Evolutionary conservation across 192 early-diverging fungal genomes (phyloP).

Genomic region (Phlyctochytrium arcticum): DNA sequence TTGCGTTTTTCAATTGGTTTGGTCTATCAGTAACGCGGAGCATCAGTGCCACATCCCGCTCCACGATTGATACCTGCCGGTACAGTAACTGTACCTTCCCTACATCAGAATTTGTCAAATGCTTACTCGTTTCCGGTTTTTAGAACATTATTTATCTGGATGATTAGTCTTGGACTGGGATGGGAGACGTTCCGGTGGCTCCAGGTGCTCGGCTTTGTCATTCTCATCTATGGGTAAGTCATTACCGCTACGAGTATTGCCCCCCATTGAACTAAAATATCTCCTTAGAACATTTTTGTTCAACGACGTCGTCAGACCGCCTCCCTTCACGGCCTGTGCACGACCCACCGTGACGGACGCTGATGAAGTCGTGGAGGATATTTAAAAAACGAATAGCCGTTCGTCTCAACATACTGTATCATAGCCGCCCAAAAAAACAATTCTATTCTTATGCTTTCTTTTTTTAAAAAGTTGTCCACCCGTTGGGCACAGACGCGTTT

Average conservation of each 20-base stretch:
- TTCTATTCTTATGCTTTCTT: not conserved
- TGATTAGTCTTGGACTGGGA: conserved; percentile 79
- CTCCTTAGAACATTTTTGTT: conserved; percentile 83
- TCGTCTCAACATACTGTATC: not conserved
- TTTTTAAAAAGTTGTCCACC: not conserved
- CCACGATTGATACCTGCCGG: conserved; percentile 93
- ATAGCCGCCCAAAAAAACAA: not conserved
- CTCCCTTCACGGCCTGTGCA: conserved; percentile 24
- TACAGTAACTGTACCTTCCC: conserved; percentile 1
- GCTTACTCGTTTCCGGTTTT: too few relatives aligned
- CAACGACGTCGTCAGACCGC: conserved; percentile 77
- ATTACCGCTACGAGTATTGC: conserved; percentile 27
- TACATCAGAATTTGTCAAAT: too few relatives aligned
- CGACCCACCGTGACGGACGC: not conserved
- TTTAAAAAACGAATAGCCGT: not conserved
- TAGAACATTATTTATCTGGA: conserved; percentile 92
- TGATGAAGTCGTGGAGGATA: conserved; percentile 3
- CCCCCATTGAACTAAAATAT: conserved; percentile 17
- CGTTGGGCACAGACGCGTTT: not conserved
- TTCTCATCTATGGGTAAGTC: conserved; percentile 46
- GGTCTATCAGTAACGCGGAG: conserved; percentile 85
- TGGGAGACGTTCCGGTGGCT: conserved; percentile 92
- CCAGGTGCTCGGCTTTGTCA: conserved; percentile 81
- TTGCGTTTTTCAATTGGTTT: conserved; percentile 96
- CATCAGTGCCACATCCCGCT: conserved; percentile 84